Evolutionary conservation across 1,284 basidiomycete genomes (phyloP).

Genomic region (Omphalotus olearius): DNA sequence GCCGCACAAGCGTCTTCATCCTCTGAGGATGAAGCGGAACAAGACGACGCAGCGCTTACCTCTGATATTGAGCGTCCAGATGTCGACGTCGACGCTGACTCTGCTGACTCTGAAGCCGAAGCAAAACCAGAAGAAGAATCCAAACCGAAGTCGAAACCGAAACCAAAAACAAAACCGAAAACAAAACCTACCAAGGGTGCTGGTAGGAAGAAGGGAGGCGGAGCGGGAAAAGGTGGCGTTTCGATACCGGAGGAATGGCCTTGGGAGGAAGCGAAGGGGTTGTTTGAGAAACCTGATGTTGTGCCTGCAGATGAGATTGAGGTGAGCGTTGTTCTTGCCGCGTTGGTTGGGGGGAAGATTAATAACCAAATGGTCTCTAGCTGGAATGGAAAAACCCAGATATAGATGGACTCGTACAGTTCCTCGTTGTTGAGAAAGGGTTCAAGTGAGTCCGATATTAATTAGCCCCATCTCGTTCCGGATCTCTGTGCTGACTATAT

Average conservation of each 20-base stretch:
- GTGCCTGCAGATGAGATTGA: conserved; percentile 84
- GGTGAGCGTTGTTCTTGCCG: conserved; percentile 50
- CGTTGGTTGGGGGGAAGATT: no score
- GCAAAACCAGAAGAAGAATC: conserved; percentile 24
- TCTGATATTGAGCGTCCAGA: conserved; percentile 26
- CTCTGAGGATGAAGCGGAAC: conserved; percentile 17
- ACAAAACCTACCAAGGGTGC: conserved; percentile 18
- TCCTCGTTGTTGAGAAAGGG: conserved; percentile 92
- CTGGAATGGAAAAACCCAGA: conserved; percentile 95
- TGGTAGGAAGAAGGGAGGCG: conserved; percentile 16
- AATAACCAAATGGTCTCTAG: conserved; percentile 34
- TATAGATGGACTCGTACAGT: conserved; percentile 90
- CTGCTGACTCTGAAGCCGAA: conserved; percentile 25
- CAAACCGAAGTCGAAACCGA: conserved; percentile 21
- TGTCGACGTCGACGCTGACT: background rate
- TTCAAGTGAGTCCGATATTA: conserved; percentile 74
- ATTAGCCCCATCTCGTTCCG: conserved; percentile 22
- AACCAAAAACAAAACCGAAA: conserved; percentile 18
- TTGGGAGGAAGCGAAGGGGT: conserved; percentile 89
- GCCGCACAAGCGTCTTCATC: conserved; percentile 14
- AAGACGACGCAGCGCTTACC: conserved; percentile 24
- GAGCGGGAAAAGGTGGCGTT: conserved; percentile 62
- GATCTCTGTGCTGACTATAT: background rate
- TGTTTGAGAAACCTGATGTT: conserved; percentile 91
- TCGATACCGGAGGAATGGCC: conserved; percentile 92